Evolutionary conservation across 805 yeast genomes (phyloP), one percentile per base, ranked within the genome.

Genomic region (Yarrowia sp.): DNA sequence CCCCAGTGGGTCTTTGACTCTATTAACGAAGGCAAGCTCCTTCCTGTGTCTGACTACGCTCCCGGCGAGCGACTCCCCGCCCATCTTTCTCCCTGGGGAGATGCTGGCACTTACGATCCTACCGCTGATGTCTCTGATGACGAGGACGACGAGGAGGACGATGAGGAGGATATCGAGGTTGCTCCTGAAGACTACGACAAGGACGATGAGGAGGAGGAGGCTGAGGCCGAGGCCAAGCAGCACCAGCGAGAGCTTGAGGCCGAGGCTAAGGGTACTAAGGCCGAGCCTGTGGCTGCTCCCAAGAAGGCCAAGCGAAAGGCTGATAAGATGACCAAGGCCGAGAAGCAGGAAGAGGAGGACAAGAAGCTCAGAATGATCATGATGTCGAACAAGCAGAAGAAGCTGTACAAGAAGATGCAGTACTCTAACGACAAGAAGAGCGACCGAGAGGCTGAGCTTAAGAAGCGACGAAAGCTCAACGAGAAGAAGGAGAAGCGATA

Each of bases 51-150:
- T 68, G 84, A 83, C 68, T 95, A 95, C 77, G 90, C 96, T 53
- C 97, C 97, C 5, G 99, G 99, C 69, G 98, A 94, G 80, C 82
- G 91, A 5, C 83, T 95, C 72, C 99, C 99, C 55, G 98, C 99
- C 45, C 99, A 95, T 79, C 83, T 95, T 75, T 91, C 97, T 66
- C 99, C 99, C 82, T 95, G 99, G 98, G 98, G 98, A 74, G 99
- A 95, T 81, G 85, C 93, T 59, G 92, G 89, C 74, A 89, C 88
- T 68, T 95, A 95, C 80, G 87, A 94, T 79, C 98, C 99, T 74
- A 87, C 84, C 69, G 89, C 86, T 41, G 84, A 77, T 15, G 84
- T 75, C 2, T 86, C 78, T 15, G 85, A 79, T 38, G 87, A 76
- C 22, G 86, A 76, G 19, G 87, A 79, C 15, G 89, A 75, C 2